phyloP scores from a whole-genome alignment of 2,329 filamentous ascomycete genomes.

The Aspergillus sojae region DNA sequence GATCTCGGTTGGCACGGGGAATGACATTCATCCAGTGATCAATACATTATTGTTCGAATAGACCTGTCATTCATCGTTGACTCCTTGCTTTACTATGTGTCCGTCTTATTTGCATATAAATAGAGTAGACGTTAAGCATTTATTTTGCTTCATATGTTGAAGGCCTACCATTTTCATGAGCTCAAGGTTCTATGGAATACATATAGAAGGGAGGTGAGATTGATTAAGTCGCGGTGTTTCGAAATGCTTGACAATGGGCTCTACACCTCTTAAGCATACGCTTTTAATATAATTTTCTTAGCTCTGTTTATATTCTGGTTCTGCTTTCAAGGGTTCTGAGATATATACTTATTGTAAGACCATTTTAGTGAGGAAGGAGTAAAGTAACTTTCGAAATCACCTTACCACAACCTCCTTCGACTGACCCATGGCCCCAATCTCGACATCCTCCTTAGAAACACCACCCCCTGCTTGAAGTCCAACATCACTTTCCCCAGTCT shows the following conservation, averaged over 20 bases:
- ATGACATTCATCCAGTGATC: slow-evolving; percentile 10
- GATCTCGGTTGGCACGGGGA: slow-evolving; percentile 14
- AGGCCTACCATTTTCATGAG: background rate
- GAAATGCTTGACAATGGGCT: background rate
- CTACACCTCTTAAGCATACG: background rate
- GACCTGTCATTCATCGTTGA: slow-evolving; percentile 10
- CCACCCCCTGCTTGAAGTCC: slow-evolving; percentile 41
- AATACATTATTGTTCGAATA: slow-evolving; percentile 16
- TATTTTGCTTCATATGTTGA: background rate
- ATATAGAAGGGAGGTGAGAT: background rate
- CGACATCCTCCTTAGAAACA: slow-evolving; percentile 21
- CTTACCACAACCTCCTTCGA: slow-evolving; percentile 13
- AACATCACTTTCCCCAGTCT: slow-evolving; percentile 50
- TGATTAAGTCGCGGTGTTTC: background rate
- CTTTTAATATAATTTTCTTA: background rate
- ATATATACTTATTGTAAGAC: background rate
- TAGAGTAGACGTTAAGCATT: background rate
- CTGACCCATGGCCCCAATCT: slow-evolving; percentile 13
- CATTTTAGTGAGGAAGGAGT: background rate
- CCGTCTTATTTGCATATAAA: background rate
- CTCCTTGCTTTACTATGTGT: background rate
- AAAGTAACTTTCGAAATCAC: slow-evolving; percentile 4
- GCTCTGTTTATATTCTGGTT: background rate
- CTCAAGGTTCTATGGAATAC: background rate
- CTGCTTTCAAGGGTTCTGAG: background rate